Evolutionary conservation across 225 moss, liverwort and hornwort species (phyloP).

Genomic region (Climacium dendroides): DNA sequence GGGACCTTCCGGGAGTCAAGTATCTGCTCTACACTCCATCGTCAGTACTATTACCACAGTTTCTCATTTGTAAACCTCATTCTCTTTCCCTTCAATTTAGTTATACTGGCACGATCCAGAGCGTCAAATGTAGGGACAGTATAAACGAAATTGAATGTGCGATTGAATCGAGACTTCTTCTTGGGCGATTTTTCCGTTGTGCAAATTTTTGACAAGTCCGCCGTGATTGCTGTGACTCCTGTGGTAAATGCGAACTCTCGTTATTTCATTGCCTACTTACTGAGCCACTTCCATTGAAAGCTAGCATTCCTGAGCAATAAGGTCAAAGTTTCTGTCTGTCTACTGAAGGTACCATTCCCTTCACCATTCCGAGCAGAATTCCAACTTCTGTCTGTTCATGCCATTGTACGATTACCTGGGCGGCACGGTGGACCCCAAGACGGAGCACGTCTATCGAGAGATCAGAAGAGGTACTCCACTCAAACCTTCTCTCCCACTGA

Average conservation of each 20-base stretch:
- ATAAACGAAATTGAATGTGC: too few species aligned
- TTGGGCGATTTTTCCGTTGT: not conserved
- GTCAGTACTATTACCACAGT: slow-evolving; percentile 27
- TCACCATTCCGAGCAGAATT: slow-evolving; percentile 53
- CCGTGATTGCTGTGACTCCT: not conserved
- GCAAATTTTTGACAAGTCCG: not conserved
- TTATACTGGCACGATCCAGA: not conserved
- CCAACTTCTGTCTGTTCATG: slow-evolving; percentile 92
- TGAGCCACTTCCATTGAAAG: not conserved
- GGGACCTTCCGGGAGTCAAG: slow-evolving; percentile 36
- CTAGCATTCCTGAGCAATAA: not conserved
- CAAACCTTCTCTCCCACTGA: not conserved
- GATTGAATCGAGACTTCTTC: too few species aligned
- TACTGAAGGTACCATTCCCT: slow-evolving; percentile 67
- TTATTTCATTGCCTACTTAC: not conserved
- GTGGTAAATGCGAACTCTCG: not conserved
- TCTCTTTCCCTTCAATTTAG: not conserved
- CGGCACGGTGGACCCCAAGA: slow-evolving; percentile 64
- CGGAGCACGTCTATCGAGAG: slow-evolving; percentile 18
- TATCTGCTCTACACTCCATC: slow-evolving; percentile 82
- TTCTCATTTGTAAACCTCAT: not conserved
- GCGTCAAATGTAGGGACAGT: not conserved
- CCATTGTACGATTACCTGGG: slow-evolving; percentile 79
- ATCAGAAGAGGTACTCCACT: slow-evolving; percentile 33
- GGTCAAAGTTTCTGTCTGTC: not conserved